Percentiles rank a stretch among this genome's conserved stretches.
phyloP scores from a whole-genome alignment of 345 rosid species.

The Conringia planisiliqua region DNA sequence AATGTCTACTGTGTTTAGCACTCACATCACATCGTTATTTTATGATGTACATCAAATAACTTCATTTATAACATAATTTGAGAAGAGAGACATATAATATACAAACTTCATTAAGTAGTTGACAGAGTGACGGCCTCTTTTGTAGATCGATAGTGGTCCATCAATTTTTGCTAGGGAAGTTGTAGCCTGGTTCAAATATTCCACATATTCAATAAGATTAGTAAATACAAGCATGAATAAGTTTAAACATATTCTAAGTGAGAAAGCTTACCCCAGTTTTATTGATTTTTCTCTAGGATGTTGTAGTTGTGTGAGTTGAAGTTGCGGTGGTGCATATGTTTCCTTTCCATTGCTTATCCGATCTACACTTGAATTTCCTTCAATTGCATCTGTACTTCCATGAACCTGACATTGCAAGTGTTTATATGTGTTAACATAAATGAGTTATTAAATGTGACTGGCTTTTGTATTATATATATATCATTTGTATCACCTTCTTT shows the following conservation, averaged over 20 bases:
- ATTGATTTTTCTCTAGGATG: conserved; percentile 26
- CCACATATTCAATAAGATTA: background rate
- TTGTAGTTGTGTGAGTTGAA: conserved; percentile 17
- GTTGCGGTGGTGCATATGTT: background rate
- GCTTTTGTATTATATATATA: background rate
- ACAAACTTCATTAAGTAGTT: background rate
- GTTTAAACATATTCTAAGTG: background rate
- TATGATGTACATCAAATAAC: conserved; percentile 5
- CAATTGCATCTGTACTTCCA: background rate
- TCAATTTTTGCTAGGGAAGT: conserved; percentile 21
- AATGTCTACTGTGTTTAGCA: background rate
- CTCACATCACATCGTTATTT: conserved; percentile 4
- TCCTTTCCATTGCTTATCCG: conserved; percentile 1
- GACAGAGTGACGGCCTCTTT: background rate
- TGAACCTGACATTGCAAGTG: conserved; percentile 8
- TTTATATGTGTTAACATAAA: background rate
- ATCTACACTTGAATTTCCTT: conserved; percentile 19
- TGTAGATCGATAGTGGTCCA: background rate
- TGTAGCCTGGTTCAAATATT: conserved; percentile 26
- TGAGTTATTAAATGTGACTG: background rate
- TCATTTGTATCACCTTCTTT: conserved; percentile 23
- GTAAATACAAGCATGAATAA: background rate
- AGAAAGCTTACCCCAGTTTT: conserved; percentile 20
- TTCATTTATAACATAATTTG: background rate
- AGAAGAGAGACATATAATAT: conserved; percentile 5